A percentile compares a stretch with the other conserved stretches of the same genome.
phyloP scores from a whole-genome alignment of 1,284 basidiomycete species.

The Caloboletus firmus region DNA sequence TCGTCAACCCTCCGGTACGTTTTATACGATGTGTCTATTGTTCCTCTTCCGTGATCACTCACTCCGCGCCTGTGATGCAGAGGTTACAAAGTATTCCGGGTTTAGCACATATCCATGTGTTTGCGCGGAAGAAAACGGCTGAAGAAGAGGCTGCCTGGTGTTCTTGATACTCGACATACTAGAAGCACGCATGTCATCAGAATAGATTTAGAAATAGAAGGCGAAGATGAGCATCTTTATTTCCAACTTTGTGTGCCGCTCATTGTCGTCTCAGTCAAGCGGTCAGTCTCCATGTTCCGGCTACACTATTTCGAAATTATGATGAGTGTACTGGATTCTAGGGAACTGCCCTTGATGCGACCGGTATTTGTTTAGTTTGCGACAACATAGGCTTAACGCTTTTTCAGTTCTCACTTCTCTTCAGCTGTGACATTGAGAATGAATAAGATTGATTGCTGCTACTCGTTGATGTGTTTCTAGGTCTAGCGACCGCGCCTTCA shows the following conservation, averaged over 20 bases:
- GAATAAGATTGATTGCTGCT: neutral
- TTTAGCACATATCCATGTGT: constrained; percentile 78
- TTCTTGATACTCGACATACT: constrained; percentile 6
- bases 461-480: neutral
- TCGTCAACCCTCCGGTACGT: constrained; percentile 78
- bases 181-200: neutral
- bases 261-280: neutral
- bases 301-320: neutral
- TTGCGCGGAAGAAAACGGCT: constrained; percentile 55
- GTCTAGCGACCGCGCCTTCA: neutral
- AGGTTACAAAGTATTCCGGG: constrained; percentile 77
- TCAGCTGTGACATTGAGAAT: neutral
- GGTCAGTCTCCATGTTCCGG: neutral
- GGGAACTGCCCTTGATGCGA: neutral
- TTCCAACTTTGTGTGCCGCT: neutral
- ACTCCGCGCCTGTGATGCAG: constrained; percentile 37
- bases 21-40: neutral
- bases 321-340: neutral
- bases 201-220: constrained; percentile 6
- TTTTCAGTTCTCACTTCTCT: neutral
- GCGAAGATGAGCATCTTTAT: constrained; percentile 2
- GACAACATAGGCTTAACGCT: neutral
- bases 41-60: neutral
- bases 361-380: neutral
- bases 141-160: constrained; percentile 24